phyloP scores from a whole-genome alignment of 768 basidiomycete genomes.

The Termitomyces sp. region DNA sequence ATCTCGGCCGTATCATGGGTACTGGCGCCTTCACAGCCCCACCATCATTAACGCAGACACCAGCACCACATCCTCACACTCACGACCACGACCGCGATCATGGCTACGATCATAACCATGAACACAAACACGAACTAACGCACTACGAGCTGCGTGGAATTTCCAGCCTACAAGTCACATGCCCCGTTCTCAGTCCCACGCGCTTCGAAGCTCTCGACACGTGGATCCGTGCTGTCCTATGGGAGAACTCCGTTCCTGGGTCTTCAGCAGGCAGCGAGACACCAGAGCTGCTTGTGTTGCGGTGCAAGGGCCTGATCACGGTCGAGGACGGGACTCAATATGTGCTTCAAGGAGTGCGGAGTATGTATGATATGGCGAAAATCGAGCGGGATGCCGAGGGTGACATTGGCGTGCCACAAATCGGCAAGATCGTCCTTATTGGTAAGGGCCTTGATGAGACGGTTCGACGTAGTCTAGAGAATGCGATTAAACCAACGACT shows the following conservation, averaged over 20 bases:
- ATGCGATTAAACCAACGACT: slow-evolving; percentile 15
- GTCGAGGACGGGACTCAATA: slow-evolving; percentile 52
- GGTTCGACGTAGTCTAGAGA: slow-evolving; percentile 54
- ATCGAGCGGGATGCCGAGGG: slow-evolving; percentile 40
- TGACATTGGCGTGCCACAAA: slow-evolving; percentile 49
- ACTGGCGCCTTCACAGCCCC: slow-evolving; percentile 73
- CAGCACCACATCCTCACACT: slow-evolving; percentile 17
- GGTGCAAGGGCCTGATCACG: slow-evolving; percentile 84
- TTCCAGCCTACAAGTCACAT: slow-evolving; percentile 68
- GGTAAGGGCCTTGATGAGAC: slow-evolving; percentile 69
- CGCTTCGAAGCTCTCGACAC: slow-evolving; percentile 60
- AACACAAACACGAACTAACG: slow-evolving; percentile 21
- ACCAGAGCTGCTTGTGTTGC: slow-evolving; percentile 56
- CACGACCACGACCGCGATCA: slow-evolving; percentile 26
- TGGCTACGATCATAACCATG: neutral
- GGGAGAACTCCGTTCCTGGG: slow-evolving; percentile 64
- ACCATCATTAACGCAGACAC: slow-evolving; percentile 22
- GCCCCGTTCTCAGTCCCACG: slow-evolving; percentile 46
- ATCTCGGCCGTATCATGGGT: slow-evolving; percentile 73
- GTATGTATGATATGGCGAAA: slow-evolving; percentile 75
- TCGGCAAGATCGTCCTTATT: slow-evolving; percentile 84
- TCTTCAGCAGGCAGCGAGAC: slow-evolving; percentile 16
- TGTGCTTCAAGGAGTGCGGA: slow-evolving; percentile 90
- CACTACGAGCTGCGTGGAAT: slow-evolving; percentile 83
- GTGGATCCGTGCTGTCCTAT: slow-evolving; percentile 80